These are phyloP conservation scores for Curvularia eragrostidis DNA, from an alignment of 2,329 filamentous ascomycete species.

Conservation along the genomic window DNA sequence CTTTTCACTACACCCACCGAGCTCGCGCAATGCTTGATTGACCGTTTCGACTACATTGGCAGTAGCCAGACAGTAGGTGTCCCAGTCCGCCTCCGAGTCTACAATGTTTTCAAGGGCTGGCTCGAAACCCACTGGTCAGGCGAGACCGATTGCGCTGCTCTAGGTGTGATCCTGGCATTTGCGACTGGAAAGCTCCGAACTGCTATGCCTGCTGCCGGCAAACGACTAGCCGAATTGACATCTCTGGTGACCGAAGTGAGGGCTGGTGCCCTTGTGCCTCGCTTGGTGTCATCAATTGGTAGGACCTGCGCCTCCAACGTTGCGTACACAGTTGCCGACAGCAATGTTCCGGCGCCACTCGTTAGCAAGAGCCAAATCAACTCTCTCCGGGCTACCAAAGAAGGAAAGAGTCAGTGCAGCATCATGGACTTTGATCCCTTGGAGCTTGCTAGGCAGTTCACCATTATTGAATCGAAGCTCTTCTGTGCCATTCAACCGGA, in stretches of 20 bases:
- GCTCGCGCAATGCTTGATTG: constrained; percentile 82
- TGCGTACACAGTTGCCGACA: constrained; percentile 73
- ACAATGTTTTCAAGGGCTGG: constrained; percentile 98
- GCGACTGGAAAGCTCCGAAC: constrained; percentile 73
- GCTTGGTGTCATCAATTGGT: constrained; percentile 82
- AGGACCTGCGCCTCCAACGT: constrained; percentile 81
- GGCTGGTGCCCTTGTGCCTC: constrained; percentile 75
- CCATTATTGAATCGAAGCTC: constrained; percentile 86
- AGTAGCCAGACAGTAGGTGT: constrained; percentile 76
- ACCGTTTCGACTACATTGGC: constrained; percentile 89
- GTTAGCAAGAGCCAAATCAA: constrained; percentile 79
- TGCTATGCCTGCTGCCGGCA: constrained; percentile 77
- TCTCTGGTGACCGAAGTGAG: constrained; percentile 77
- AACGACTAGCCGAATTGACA: constrained; percentile 79
- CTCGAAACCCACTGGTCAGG: constrained; percentile 94
- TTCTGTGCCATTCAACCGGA: constrained; percentile 93
- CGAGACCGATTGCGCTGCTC: constrained; percentile 76
- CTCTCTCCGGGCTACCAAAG: constrained; percentile 75
- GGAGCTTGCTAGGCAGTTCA: constrained; percentile 90
- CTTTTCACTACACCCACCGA: constrained; percentile 84
- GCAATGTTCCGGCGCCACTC: constrained; percentile 71
- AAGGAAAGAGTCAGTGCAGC: constrained; percentile 70
- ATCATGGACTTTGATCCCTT: constrained; percentile 91
- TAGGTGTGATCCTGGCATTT: constrained; percentile 79
- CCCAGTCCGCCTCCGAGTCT: constrained; percentile 87